These are phyloP conservation scores for Leucocoprinus sp. DNA, from an alignment of 768 basidiomycete genomes.

Conservation along the genomic window DNA sequence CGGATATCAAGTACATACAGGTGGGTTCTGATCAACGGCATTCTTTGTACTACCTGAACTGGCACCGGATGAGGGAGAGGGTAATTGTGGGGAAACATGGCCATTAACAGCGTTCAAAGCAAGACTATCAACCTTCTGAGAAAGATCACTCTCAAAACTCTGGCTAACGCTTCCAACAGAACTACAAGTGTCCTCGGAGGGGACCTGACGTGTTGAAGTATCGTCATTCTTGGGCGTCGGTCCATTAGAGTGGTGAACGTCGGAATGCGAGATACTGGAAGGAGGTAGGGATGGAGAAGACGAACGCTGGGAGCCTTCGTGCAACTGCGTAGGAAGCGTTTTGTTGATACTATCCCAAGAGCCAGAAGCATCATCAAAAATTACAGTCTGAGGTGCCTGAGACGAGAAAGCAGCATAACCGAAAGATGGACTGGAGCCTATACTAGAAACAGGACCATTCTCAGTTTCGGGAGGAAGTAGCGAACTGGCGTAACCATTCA, in stretches of 20 bases:
- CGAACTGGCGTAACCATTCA: constrained; percentile 15
- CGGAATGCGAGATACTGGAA: constrained; percentile 1
- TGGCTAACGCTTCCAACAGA: constrained; percentile 15
- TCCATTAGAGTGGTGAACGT: constrained; percentile 5
- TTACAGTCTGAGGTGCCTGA: constrained; percentile 3
- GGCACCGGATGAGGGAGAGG: constrained; percentile 65
- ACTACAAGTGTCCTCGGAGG: constrained; percentile 16
- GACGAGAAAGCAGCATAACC: constrained; percentile 12
- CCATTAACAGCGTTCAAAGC: constrained; percentile 47
- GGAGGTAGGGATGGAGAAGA: constrained; percentile 20
- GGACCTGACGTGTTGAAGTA: constrained; percentile 18
- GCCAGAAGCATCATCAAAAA: constrained; percentile 27
- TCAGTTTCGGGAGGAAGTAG: constrained; percentile 14
- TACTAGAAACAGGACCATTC: constrained; percentile 10
- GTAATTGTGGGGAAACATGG: constrained; percentile 64
- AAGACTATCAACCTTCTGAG: constrained; percentile 37
- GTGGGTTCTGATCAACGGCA: constrained; percentile 86
- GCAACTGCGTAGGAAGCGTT: constrained; percentile 9
- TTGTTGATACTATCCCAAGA: constrained; percentile 35
- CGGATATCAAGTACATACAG: constrained; percentile 38
- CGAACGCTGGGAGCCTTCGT: constrained; percentile 26
- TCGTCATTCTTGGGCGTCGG: constrained; percentile 10
- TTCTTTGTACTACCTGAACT: constrained; percentile 39
- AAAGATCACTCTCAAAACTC: constrained; percentile 19
- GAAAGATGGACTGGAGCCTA: constrained; percentile 18